phyloP scores from a whole-genome alignment of 2,329 filamentous ascomycete species.

The Calonectria crousiana region DNA sequence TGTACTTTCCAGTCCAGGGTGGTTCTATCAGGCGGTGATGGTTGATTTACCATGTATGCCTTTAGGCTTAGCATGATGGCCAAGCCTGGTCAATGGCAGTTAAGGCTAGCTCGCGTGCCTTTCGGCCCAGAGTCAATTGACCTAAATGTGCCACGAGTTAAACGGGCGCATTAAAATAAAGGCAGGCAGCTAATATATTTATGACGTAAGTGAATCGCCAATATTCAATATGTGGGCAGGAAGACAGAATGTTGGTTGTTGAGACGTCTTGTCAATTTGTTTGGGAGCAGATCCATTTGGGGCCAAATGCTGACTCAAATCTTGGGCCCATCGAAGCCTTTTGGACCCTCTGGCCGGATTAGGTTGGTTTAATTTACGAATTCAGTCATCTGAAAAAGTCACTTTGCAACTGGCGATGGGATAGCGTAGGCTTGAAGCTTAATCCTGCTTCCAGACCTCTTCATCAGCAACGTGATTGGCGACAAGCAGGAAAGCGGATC shows the following conservation, averaged over 20 bases:
- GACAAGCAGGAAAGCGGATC: not conserved
- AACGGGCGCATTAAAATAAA: not conserved
- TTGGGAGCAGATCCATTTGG: not conserved
- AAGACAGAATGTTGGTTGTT: not conserved
- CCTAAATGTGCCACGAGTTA: too few relatives aligned
- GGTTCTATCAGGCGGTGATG: too few relatives aligned
- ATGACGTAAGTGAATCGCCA: not conserved
- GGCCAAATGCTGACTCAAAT: not conserved
- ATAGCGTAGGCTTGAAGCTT: not conserved
- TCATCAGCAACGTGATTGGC: not conserved
- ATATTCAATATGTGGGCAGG: not conserved
- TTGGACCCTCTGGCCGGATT: not conserved
- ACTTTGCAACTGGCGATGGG: not conserved
- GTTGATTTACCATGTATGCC: not conserved
- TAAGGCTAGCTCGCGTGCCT: not conserved
- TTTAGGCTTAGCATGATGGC: not conserved
- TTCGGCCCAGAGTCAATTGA: too few relatives aligned
- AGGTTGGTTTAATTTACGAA: not conserved
- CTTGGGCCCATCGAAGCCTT: not conserved
- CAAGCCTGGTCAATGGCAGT: not conserved
- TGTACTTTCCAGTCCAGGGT: rapidly evolving
- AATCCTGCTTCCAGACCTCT: not conserved
- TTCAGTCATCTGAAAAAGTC: not conserved
- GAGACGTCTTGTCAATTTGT: not conserved
- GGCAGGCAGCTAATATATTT: rapidly evolving